phyloP scores from a whole-genome alignment of 73 alveolate genomes.

The Paramecium caudatum region DNA sequence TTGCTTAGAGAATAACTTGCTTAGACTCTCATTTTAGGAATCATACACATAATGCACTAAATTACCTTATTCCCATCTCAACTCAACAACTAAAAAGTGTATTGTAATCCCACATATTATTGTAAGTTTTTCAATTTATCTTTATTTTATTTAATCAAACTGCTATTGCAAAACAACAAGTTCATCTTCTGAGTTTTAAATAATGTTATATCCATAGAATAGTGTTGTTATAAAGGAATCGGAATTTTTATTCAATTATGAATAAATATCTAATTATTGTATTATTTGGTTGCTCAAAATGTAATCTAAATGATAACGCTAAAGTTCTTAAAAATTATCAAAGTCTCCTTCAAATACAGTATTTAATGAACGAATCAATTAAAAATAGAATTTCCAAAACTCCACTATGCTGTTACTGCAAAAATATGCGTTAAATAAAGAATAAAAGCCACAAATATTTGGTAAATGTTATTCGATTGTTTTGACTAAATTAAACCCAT shows the following conservation, averaged over 20 bases:
- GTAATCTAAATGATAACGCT: not conserved
- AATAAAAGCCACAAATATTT: constrained; percentile 2
- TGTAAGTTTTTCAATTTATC: not conserved
- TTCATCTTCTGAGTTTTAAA: constrained; percentile 1
- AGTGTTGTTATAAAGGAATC: not conserved
- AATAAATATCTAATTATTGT: not conserved
- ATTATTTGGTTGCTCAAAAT: not conserved
- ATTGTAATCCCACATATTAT: constrained; percentile 30
- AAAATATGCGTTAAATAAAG: constrained; percentile 15
- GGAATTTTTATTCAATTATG: not conserved
- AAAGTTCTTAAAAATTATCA: not conserved
- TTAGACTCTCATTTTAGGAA: not conserved
- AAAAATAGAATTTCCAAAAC: constrained; percentile 44
- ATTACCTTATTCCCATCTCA: not conserved
- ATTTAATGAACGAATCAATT: not conserved
- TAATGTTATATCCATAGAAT: not conserved
- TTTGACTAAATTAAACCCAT: too few relatives aligned
- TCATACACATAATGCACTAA: not conserved
- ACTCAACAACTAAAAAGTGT: not conserved
- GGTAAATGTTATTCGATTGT: constrained; percentile 27
- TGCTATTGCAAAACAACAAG: not conserved
- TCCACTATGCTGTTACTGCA: not conserved
- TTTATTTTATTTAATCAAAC: not conserved
- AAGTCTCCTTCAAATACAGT: not conserved
- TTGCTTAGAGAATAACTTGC: not conserved